These are phyloP conservation scores for Pyricularia pennisetigena DNA, from an alignment of 2,329 filamentous ascomycete species.

Conservation along the genomic window DNA sequence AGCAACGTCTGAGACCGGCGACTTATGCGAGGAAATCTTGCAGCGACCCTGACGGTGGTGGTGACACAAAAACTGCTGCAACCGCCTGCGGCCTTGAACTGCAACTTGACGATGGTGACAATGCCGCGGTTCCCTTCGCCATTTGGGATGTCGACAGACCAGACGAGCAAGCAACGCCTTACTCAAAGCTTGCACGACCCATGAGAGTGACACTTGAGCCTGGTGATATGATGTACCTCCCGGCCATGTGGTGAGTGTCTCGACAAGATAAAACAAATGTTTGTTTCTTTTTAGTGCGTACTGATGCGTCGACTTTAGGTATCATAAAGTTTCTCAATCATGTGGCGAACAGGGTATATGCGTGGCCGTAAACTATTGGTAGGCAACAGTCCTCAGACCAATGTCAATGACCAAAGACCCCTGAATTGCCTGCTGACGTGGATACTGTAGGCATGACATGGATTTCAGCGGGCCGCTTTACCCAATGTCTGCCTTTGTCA, in stretches of 20 bases:
- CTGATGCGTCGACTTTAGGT: slow-evolving; percentile 30
- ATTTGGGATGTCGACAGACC: slow-evolving; percentile 65
- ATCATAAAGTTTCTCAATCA: slow-evolving; percentile 71
- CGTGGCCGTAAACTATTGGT: slow-evolving; percentile 77
- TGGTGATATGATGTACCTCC: slow-evolving; percentile 76
- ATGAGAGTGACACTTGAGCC: slow-evolving; percentile 58
- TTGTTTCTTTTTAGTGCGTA: background rate
- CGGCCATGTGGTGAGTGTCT: slow-evolving; percentile 59
- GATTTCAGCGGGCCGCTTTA: slow-evolving; percentile 63
- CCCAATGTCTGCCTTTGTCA: slow-evolving; percentile 46
- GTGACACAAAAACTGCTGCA: slow-evolving; percentile 14
- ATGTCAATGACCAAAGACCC: background rate
- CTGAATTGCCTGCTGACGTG: background rate
- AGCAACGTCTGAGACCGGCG: slow-evolving; percentile 44
- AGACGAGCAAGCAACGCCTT: slow-evolving; percentile 36
- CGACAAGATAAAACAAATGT: background rate
- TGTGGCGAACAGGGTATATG: slow-evolving; percentile 61
- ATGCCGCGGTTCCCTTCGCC: slow-evolving; percentile 50
- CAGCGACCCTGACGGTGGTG: slow-evolving; percentile 6
- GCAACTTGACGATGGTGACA: slow-evolving; percentile 19
- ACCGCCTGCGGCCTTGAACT: slow-evolving; percentile 16
- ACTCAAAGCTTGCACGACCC: slow-evolving; percentile 49
- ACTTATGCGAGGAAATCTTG: slow-evolving; percentile 40
- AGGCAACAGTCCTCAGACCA: slow-evolving; percentile 12
- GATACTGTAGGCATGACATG: slow-evolving; percentile 59